Evolutionary conservation across 352 stramenopile genomes (phyloP), one percentile per base, ranked within the genome.

Genomic region (Phytophthora ohioensis): DNA sequence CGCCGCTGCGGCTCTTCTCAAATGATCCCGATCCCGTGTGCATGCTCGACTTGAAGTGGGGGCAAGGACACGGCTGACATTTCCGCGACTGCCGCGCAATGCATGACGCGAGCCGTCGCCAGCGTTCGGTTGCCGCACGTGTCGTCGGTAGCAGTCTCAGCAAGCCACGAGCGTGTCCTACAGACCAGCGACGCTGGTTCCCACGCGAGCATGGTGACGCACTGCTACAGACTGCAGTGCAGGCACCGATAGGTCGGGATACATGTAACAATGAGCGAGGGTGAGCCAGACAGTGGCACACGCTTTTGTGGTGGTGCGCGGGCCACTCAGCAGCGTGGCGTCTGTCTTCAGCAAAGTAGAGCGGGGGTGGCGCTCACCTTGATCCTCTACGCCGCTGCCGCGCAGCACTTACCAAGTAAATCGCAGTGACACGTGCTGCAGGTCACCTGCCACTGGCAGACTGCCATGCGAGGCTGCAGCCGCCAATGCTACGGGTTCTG

Each of bases 401-500:
- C 4, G 4, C 35, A 11, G 35, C 35, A 7, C 3, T 7, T 11
- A 11, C 2, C 0, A 11, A 39, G 35, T 11, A 7, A 7, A 11
- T 7, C 7, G 35, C 35, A 3, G 39, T 46, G 39, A 46, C 39
- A 32, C 43, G 43, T 49, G 43, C 30, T 15, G 43, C 39, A 46
- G 39, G 38, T 10, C 5, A 5, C 1, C 38, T 48, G 42, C 13
- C 8, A 48, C 51, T 7, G 21, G 21, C 21, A 27, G 21, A 27
- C 21, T 27, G 21, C 21, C 21, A 27, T 27, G 21, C 21, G 21
- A 27, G 21, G 21, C 21, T 27, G 53, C 27, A 60, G 36, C 39
- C 38, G 11, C 46, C 31, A 5, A 55, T 39, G 13, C 31, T 32
- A 62, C 61, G 42, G 5, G 27, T 69, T 63, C 35, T 57, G 61